Conservation (phyloP, 2,329 filamentous ascomycete species). For the Colletotrichum sp. region DNA sequence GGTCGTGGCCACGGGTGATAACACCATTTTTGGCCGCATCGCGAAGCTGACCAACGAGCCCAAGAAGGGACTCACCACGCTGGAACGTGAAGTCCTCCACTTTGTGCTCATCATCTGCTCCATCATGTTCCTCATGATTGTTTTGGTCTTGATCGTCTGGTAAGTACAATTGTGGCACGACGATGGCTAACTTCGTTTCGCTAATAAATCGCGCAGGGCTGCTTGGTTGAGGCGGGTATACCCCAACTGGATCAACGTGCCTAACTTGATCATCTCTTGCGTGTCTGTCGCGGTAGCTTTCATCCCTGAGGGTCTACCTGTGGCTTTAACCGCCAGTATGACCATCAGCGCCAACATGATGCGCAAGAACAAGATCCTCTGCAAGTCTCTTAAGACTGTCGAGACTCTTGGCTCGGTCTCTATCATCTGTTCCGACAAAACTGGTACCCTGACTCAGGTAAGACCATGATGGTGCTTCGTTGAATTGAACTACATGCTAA, state of each 20-base stretch:
- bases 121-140: constrained; percentile 70
- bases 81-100: constrained; percentile 75
- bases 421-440: constrained; percentile 80
- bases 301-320: constrained; percentile 76
- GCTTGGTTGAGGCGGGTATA: constrained; percentile 71
- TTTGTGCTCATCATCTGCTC: constrained; percentile 74
- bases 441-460: constrained; percentile 69
- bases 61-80: constrained; percentile 68
- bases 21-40: constrained; percentile 77
- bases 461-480: constrained; percentile 9
- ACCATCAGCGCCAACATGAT: constrained; percentile 81
- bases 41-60: constrained; percentile 74
- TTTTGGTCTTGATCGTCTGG: constrained; percentile 71
- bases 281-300: constrained; percentile 77
- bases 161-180: constrained; percentile 45
- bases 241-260: constrained; percentile 74
- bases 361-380: constrained; percentile 77
- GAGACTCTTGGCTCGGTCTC: constrained; percentile 77
- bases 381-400: constrained; percentile 80
- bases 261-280: constrained; percentile 74
- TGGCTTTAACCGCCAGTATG: constrained; percentile 72
- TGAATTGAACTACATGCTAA: background rate
- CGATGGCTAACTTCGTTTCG: background rate
- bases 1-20: constrained; percentile 74
- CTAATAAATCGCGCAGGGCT: constrained; percentile 50